Evolutionary conservation across 306 rosid genomes (phyloP).

Genomic region (Casuarina glauca): DNA sequence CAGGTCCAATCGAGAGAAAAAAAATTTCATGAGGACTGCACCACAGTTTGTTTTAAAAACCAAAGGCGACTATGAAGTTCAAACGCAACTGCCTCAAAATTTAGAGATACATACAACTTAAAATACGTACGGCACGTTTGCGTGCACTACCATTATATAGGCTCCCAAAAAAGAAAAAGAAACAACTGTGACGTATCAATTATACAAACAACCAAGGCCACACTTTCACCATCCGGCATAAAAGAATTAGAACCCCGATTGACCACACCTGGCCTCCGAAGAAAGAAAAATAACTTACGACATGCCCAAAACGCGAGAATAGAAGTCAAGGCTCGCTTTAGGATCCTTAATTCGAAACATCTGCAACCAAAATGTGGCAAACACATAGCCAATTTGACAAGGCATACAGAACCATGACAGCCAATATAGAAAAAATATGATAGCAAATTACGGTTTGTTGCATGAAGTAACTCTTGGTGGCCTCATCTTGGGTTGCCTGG

Average conservation of each 20-base stretch:
- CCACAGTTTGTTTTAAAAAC: background rate
- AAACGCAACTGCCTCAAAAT: background rate
- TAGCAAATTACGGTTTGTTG: constrained; percentile 70
- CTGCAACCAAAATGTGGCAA: constrained; percentile 21
- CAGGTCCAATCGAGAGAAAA: background rate
- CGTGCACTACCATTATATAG: too few species aligned
- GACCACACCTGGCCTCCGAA: background rate
- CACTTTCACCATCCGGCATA: background rate
- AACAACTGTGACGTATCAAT: background rate
- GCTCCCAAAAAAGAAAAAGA: background rate
- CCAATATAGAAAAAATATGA: background rate
- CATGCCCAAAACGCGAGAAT: constrained; percentile 94
- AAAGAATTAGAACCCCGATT: background rate
- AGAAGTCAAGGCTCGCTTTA: constrained; percentile 84
- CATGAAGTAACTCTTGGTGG: constrained; percentile 80
- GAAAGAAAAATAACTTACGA: constrained; percentile 58
- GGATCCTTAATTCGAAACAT: constrained; percentile 94
- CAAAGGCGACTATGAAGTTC: background rate
- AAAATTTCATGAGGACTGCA: background rate
- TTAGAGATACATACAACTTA: background rate
- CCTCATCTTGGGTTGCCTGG: constrained; percentile 63
- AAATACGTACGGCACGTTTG: background rate
- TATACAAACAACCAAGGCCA: background rate
- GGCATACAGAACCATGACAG: background rate
- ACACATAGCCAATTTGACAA: background rate